These are phyloP conservation scores for Rickenella mellea DNA, from an alignment of 768 basidiomycete genomes.

Conservation along the genomic window DNA sequence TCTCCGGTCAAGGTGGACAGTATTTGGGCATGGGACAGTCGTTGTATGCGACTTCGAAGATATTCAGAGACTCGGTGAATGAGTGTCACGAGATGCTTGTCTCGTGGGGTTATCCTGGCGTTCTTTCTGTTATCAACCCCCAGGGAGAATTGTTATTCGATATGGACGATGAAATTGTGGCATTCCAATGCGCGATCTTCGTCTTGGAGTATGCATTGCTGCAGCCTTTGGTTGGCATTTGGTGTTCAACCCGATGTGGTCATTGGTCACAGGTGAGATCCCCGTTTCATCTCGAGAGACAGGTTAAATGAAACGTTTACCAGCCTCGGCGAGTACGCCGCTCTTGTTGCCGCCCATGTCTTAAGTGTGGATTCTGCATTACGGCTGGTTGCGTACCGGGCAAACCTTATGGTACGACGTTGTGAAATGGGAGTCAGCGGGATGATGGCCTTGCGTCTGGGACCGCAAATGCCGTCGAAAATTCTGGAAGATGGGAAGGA, in stretches of 20 bases:
- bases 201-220: slow-evolving; percentile 55
- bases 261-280: slow-evolving; percentile 60
- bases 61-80: slow-evolving; percentile 46
- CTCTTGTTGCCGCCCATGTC: slow-evolving; percentile 53
- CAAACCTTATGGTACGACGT: slow-evolving; percentile 41
- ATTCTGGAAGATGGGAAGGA: slow-evolving; percentile 26
- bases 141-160: slow-evolving; percentile 14
- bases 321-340: slow-evolving; percentile 72
- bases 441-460: slow-evolving; percentile 38
- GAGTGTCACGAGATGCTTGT: slow-evolving; percentile 45
- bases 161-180: slow-evolving; percentile 29
- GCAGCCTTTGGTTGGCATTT: slow-evolving; percentile 60
- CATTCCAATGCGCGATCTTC: slow-evolving; percentile 46
- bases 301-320: neutral
- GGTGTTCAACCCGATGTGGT: slow-evolving; percentile 52
- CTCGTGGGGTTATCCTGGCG: slow-evolving; percentile 38
- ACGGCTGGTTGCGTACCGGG: slow-evolving; percentile 45
- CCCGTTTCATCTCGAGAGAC: neutral
- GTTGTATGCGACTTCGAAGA: slow-evolving; percentile 39
- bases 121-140: slow-evolving; percentile 39
- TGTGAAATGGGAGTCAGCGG: slow-evolving; percentile 38
- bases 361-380: slow-evolving; percentile 49
- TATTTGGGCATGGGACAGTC: slow-evolving; percentile 53
- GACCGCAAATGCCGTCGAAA: neutral
- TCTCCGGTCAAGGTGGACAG: slow-evolving; percentile 67